These are phyloP conservation scores for Dactylellina sp. DNA, from an alignment of 2,329 filamentous ascomycete genomes.

Conservation along the genomic window DNA sequence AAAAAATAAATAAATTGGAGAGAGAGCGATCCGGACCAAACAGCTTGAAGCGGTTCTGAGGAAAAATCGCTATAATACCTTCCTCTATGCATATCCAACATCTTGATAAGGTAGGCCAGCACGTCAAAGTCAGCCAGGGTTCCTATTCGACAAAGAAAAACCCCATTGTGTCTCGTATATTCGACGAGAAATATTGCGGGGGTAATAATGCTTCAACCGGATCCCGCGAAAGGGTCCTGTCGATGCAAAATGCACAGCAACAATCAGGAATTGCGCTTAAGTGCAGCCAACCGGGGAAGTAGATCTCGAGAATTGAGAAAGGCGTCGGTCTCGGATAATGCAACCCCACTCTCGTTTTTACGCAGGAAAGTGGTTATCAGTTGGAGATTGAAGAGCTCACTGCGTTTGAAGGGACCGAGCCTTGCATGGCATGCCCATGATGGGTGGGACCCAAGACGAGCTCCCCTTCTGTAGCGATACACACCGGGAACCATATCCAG, in stretches of 20 bases:
- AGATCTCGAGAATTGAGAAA: conserved; percentile 27
- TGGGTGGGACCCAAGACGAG: conserved; percentile 46
- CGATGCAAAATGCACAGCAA: conserved; percentile 27
- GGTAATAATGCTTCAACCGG: conserved; percentile 10
- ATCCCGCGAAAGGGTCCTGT: conserved; percentile 43
- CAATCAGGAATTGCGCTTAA: conserved; percentile 43
- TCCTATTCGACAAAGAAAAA: conserved; percentile 21
- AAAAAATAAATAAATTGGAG: neutral
- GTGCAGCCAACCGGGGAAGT: conserved; percentile 48
- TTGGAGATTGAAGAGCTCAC: conserved; percentile 54
- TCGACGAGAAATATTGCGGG: conserved; percentile 26
- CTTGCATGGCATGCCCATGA: conserved; percentile 45
- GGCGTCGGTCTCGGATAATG: conserved; percentile 42
- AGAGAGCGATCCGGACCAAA: conserved; percentile 27
- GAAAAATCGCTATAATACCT: conserved; percentile 35
- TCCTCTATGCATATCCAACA: conserved; percentile 29
- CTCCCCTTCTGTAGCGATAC: conserved; percentile 38
- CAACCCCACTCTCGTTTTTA: conserved; percentile 54
- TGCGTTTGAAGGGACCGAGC: conserved; percentile 54
- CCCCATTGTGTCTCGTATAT: conserved; percentile 37
- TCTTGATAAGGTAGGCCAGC: conserved; percentile 50
- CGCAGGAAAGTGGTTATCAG: conserved; percentile 49
- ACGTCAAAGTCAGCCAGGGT: conserved; percentile 42
- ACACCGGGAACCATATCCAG: conserved; percentile 42
- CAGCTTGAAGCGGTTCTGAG: conserved; percentile 4